A percentile compares a stretch with the other conserved stretches of the same genome.
Evolutionary conservation across 352 stramenopile genomes (phyloP).

Genomic region (Phytophthora boehmeriae): DNA sequence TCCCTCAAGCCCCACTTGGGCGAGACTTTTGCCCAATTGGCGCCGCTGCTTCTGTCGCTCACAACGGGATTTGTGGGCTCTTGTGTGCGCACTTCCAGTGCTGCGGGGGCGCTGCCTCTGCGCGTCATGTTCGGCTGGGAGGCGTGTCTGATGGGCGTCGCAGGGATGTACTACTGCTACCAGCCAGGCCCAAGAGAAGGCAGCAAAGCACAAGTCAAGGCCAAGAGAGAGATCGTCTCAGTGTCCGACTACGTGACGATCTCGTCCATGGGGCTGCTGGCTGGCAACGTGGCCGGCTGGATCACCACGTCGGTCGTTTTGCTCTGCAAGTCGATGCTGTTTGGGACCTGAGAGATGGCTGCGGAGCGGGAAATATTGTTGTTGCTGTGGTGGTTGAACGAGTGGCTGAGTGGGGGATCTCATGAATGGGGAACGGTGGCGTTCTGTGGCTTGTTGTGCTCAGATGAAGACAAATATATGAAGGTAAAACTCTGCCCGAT

Average conservation of each 20-base stretch:
- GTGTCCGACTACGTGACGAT: constrained; percentile 77
- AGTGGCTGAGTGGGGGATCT: constrained; percentile 14
- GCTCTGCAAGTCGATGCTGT: constrained; percentile 61
- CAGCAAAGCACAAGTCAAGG: constrained; percentile 18
- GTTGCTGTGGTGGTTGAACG: constrained; percentile 3
- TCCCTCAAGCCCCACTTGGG: constrained; percentile 62
- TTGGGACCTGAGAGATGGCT: constrained; percentile 34
- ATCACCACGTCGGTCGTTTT: constrained; percentile 53
- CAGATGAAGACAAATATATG: constrained; percentile 12
- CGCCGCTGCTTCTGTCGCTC: constrained; percentile 69
- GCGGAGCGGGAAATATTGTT: constrained; percentile 1
- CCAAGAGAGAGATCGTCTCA: constrained; percentile 57
- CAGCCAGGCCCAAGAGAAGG: constrained; percentile 13
- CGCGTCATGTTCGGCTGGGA: constrained; percentile 48
- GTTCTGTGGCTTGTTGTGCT: constrained; percentile 15
- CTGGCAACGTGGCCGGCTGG: constrained; percentile 71
- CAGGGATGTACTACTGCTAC: constrained; percentile 70
- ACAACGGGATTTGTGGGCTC: constrained; percentile 58
- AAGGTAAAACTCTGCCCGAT: constrained; percentile 5
- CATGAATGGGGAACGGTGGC: constrained; percentile 9
- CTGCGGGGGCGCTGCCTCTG: constrained; percentile 22
- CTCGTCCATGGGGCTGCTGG: constrained; percentile 58
- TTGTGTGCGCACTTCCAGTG: constrained; percentile 45
- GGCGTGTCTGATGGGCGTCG: constrained; percentile 55
- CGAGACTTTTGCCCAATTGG: constrained; percentile 67